Conservation (phyloP, 352 stramenopile species). For the Pseudoperonospora humuli region DNA sequence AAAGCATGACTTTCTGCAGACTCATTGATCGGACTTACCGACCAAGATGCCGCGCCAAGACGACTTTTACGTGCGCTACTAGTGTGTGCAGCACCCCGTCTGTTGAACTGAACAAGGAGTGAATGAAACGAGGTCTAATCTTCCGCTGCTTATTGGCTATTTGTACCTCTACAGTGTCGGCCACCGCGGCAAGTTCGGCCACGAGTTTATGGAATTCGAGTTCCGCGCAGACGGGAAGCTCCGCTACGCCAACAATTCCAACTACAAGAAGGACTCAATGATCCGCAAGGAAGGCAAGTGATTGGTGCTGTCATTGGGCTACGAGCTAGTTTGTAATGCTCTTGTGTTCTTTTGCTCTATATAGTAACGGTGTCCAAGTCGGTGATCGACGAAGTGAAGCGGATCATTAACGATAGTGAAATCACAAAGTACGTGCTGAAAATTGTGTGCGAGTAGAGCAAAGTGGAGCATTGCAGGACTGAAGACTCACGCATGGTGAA, state of each 20-base stretch:
- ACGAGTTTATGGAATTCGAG: constrained; percentile 98
- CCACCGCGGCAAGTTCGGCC: constrained; percentile 93
- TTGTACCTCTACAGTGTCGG: constrained; percentile 65
- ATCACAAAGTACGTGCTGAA: constrained; percentile 76
- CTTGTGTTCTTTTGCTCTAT: background rate
- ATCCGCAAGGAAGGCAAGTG: constrained; percentile 92
- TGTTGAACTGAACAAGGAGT: background rate
- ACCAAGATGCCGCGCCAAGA: constrained; percentile 52
- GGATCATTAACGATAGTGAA: constrained; percentile 89
- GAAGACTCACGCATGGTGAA: constrained; percentile 2
- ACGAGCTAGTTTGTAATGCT: background rate
- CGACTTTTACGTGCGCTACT: constrained; percentile 87
- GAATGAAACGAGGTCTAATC: no score
- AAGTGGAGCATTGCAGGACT: background rate
- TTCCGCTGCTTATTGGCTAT: background rate
- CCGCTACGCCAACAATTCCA: constrained; percentile 97
- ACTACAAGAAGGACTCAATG: constrained; percentile 97
- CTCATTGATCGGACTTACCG: background rate
- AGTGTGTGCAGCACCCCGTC: constrained; percentile 35
- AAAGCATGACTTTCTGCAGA: constrained; percentile 13
- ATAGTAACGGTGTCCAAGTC: constrained; percentile 85
- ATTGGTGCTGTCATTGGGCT: background rate
- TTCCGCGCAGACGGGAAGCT: constrained; percentile 88
- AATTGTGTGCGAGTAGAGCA: no score
- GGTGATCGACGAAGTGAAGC: constrained; percentile 91